A percentile compares a stretch with the other conserved stretches of the same genome.
phyloP scores from a whole-genome alignment of 306 rosid species.

The Sphenostylis stenocarpa region DNA sequence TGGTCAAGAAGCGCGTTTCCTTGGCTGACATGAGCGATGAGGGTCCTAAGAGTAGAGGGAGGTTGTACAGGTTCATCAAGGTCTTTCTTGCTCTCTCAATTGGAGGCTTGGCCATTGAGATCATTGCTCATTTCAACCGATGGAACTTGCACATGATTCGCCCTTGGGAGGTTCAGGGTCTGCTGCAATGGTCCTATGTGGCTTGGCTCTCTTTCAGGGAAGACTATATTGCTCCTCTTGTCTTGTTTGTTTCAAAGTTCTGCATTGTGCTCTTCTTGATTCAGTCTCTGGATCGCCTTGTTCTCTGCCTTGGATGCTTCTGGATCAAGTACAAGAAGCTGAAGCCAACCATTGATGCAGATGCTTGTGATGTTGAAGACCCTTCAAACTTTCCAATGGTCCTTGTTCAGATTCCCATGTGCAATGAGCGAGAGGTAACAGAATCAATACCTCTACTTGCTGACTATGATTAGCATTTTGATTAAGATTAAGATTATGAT shows the following conservation, averaged over 20 bases:
- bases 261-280: slow-evolving; percentile 83
- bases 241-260: slow-evolving; percentile 68
- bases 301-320: slow-evolving; percentile 86
- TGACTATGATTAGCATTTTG: neutral
- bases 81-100: slow-evolving; percentile 66
- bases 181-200: slow-evolving; percentile 68
- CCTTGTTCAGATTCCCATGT: slow-evolving; percentile 98
- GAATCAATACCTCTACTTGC: slow-evolving; percentile 7
- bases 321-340: slow-evolving; percentile 88
- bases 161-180: slow-evolving; percentile 79
- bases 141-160: slow-evolving; percentile 79
- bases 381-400: slow-evolving; percentile 78
- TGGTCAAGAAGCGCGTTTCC: slow-evolving; percentile 73
- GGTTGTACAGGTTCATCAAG: slow-evolving; percentile 69
- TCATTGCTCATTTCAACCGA: slow-evolving; percentile 75
- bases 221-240: slow-evolving; percentile 77
- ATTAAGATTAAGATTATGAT: neutral
- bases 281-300: slow-evolving; percentile 92
- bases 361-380: slow-evolving; percentile 66
- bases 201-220: slow-evolving; percentile 83
- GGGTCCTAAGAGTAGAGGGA: slow-evolving; percentile 60
- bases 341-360: slow-evolving; percentile 61
- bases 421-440: slow-evolving; percentile 98
- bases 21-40: slow-evolving; percentile 60
- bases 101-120: slow-evolving; percentile 59